Base-by-base conservation (phyloP, 176 grass and related monocot genomes). In the Miscanthus lutarioriparius region DNA sequence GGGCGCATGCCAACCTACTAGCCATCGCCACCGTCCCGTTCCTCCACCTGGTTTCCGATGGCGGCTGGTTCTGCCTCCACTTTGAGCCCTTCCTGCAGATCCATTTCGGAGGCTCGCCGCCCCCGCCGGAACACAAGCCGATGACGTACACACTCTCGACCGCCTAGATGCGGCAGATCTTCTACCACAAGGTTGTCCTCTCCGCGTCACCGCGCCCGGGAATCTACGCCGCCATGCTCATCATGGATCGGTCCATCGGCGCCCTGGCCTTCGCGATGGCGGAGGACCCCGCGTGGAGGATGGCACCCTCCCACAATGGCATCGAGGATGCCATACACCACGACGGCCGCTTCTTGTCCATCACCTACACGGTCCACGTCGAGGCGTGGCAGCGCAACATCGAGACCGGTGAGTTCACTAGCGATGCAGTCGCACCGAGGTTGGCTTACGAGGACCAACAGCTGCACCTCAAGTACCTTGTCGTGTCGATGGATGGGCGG, bases 321-420 rank as follows among this genome's bases (percentile, higher is more conserved):
- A 2, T 82, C 51, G 80, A 82, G 68, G 80, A 82, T 53, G 80
- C 68, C 4, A n/a, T 82, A 37, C 48, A 70, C 65, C 79, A 37
- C 65, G 0, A 1, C 3, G 65, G 65, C 6, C 19, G 47, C 8
- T 81, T 82, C 80, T 16, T 59, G 66, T 71, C 80, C 67, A 40
- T 77, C 9, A 41, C 48, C 15, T 72, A 82, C 80, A 28, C 80
- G 49, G 80, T 67, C 67, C 2, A 15, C 8, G 49, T 82, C 8
- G 35, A 72, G 48, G n/a, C 16, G 22, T 61, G 75, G 75, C 20
- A 16, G 0, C 53, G 35, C 20, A 1, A 38, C 35, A 33, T 2
- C 10, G 11, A 2, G 0, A 56, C 74, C 33, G 75, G 75, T 11
- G 20, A 61, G 75, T 61, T 17, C 70, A 45, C 69, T 1, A 49